Conservation (phyloP, 139 green algal species). For the Tetraselmis chui region DNA sequence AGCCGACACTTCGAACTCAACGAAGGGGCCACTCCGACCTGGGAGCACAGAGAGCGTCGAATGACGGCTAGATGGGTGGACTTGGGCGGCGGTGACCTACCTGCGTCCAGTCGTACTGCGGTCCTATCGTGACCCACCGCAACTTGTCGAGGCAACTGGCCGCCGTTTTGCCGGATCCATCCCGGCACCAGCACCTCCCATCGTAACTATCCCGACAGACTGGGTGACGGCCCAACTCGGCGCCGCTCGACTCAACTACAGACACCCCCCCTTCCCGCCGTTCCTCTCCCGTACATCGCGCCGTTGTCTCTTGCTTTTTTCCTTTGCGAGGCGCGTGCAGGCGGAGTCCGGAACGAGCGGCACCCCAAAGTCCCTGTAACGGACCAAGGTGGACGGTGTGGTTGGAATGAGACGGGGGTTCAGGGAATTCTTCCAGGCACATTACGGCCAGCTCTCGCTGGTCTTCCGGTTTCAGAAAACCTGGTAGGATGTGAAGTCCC, state of each 20-base stretch:
- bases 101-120: slow-evolving; percentile 10
- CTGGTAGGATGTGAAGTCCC: neutral
- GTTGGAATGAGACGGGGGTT: neutral
- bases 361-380: neutral
- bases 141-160: slow-evolving; percentile 1
- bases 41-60: neutral
- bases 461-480: neutral
- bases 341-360: neutral
- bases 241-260: too few relatives aligned
- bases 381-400: neutral
- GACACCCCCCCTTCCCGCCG: neutral
- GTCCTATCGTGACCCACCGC: slow-evolving; percentile 7
- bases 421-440: neutral
- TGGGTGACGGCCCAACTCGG: too few relatives aligned
- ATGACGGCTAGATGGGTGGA: neutral
- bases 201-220: neutral
- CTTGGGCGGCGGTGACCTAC: neutral
- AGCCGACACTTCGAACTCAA: too few relatives aligned
- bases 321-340: neutral
- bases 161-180: neutral
- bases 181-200: neutral
- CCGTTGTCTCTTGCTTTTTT: neutral
- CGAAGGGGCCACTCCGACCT: too few relatives aligned
- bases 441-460: neutral
- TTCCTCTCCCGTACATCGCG: neutral